Evolutionary conservation across 129 eudicot genomes (phyloP), one percentile per base, ranked within the genome.

Genomic region (Saposhnikovia divaricata): DNA sequence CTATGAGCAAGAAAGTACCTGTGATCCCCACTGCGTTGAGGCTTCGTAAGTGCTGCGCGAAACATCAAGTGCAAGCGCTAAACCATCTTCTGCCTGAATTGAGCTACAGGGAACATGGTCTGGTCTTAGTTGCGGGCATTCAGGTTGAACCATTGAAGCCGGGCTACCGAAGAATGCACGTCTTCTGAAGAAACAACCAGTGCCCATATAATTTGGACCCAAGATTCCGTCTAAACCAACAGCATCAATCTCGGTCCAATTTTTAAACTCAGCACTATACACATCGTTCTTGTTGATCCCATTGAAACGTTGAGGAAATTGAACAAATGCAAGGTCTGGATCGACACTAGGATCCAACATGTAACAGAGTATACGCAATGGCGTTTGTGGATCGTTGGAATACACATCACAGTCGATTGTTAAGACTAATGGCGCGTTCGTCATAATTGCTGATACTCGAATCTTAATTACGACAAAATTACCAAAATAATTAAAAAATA

Each of bases 331-430:
- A 45, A 83, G 75, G 34, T 83, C 87, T n/a, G 88, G 86, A 72
- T 79, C 80, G 46, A 14, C 53, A 74, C 81, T 40, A 59, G 86
- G 85, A 19, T 88, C 90, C 73, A 55, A 18, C 77, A 85, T 72
- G 79, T 85, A 92, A 57, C 97, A 92, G 51, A 92, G 76, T 3
- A 81, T 89, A 23, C 86, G 76, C 18, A 81, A 69, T 40, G 88
- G 80, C 12, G 93, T 85, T 81, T 51, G 76, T 11, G 97, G 96
- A 81, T 92, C 89, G 44, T 92, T 92, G 0, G 97, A 92, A 75
- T 87, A 87, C 89, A 89, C 87, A 74, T 90, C 97, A 44, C 97
- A 90, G 59, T 92, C 96, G 44, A 90, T 38, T 28, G 89, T 86
- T 43, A 90, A 45, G 63, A 90, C 72, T 46, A 90, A 69, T 23